Evolutionary conservation across 306 rosid genomes (phyloP).

Genomic region (Lathyrus oleraceus): DNA sequence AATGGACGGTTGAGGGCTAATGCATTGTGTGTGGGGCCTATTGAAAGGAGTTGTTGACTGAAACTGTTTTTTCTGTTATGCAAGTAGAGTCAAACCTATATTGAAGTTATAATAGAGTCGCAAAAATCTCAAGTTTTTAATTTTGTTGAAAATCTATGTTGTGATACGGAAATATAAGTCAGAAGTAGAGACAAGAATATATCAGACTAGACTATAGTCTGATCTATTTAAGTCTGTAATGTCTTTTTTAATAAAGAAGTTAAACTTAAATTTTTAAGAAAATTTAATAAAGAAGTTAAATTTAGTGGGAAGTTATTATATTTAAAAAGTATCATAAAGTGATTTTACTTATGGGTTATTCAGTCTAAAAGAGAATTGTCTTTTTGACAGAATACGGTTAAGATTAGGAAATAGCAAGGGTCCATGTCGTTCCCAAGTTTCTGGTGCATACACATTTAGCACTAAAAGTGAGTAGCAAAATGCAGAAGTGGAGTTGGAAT

Average conservation of each 20-base stretch:
- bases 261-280: too few species aligned
- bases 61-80: slow-evolving; percentile 24
- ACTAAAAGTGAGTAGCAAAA: slow-evolving; percentile 2
- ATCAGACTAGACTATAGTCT: too few species aligned
- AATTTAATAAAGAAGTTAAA: too few species aligned
- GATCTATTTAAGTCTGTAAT: too few species aligned
- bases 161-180: too few species aligned
- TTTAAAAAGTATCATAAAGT: not conserved
- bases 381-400: slow-evolving; percentile 1
- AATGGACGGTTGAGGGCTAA: slow-evolving; percentile 63
- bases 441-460: slow-evolving; percentile 19
- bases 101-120: too few species aligned
- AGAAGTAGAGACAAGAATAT: too few species aligned
- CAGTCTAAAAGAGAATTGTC: not conserved
- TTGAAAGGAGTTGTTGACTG: slow-evolving; percentile 48
- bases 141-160: too few species aligned
- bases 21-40: slow-evolving; percentile 51
- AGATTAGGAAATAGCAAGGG: slow-evolving; percentile 27
- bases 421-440: slow-evolving; percentile 25
- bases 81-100: too few species aligned
- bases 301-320: not conserved
- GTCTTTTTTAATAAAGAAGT: too few species aligned
- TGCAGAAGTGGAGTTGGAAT: slow-evolving; percentile 40
- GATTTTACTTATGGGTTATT: not conserved
- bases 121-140: too few species aligned